Percentiles rank a stretch among this genome's conserved stretches.
Conservation (phyloP, 2,329 filamentous ascomycete species). For the Aspergillus ochraceoroseus region DNA sequence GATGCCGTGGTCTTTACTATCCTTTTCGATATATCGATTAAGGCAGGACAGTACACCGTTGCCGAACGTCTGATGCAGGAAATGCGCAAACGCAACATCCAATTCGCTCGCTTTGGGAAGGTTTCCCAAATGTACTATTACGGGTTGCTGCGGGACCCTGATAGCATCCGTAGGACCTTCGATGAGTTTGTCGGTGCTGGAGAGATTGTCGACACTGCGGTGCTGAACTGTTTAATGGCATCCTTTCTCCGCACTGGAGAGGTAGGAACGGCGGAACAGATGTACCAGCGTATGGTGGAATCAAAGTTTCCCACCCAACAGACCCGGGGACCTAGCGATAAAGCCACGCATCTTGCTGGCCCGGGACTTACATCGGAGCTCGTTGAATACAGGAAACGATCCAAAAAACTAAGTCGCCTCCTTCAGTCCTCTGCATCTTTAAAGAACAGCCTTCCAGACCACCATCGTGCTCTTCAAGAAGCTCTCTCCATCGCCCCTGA, state of each 20-base stretch:
- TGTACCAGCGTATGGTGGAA: conserved; percentile 79
- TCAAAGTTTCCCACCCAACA: conserved; percentile 46
- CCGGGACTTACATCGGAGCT: conserved; percentile 35
- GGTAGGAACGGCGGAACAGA: conserved; percentile 66
- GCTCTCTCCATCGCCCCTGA: conserved; percentile 66
- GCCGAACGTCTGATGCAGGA: conserved; percentile 81
- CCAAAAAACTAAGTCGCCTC: conserved; percentile 45
- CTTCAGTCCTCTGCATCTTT: conserved; percentile 45
- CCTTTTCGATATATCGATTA: conserved; percentile 81
- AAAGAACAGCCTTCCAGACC: conserved; percentile 49
- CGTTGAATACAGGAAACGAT: conserved; percentile 33
- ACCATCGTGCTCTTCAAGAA: conserved; percentile 60
- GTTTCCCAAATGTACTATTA: conserved; percentile 79
- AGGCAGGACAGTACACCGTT: conserved; percentile 74
- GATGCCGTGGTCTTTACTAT: conserved; percentile 88
- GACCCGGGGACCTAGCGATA: conserved; percentile 24
- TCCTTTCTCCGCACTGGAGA: conserved; percentile 74
- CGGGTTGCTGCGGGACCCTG: conserved; percentile 67
- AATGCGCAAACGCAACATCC: conserved; percentile 64
- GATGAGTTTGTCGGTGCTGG: conserved; percentile 75
- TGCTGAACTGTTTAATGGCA: conserved; percentile 80
- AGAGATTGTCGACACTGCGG: conserved; percentile 80
- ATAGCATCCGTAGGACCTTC: conserved; percentile 71
- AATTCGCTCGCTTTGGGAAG: conserved; percentile 72
- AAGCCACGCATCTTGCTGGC: conserved; percentile 15